Conservation (phyloP, 148 eudicot species). For the Diospyros lotus region DNA sequence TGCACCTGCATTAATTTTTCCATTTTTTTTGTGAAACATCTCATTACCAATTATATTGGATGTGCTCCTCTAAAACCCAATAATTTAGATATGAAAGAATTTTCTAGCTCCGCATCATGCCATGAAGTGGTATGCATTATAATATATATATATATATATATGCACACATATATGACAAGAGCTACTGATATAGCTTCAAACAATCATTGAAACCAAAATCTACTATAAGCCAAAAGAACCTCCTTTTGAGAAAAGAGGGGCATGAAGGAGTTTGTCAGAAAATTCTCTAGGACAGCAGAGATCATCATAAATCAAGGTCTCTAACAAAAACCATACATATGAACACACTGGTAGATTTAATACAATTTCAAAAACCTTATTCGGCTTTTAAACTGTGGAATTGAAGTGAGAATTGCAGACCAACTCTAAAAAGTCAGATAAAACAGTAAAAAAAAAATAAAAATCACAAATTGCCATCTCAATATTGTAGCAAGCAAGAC, state of each 20-base stretch:
- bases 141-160: background rate
- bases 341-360: background rate
- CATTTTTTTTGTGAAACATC: too few species aligned
- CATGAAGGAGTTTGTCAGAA: background rate
- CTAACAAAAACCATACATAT: background rate
- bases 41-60: background rate
- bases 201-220: background rate
- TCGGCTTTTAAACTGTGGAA: background rate
- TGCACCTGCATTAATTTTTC: conserved; percentile 50
- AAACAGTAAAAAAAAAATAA: background rate
- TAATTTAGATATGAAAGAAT: background rate
- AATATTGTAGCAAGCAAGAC: background rate
- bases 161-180: background rate
- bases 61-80: background rate
- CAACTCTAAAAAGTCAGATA: background rate
- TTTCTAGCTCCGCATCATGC: background rate
- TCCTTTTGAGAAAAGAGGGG: background rate
- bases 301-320: background rate
- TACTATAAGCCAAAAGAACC: background rate
- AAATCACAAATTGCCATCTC: background rate
- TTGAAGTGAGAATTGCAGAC: background rate
- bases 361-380: background rate
- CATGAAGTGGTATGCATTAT: background rate
- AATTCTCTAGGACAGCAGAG: background rate
- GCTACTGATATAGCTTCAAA: background rate